Percentiles rank a stretch among this genome's conserved stretches.
These are phyloP conservation scores for Inga leiocalycina DNA, from an alignment of 306 rosid species.

Conservation along the genomic window DNA sequence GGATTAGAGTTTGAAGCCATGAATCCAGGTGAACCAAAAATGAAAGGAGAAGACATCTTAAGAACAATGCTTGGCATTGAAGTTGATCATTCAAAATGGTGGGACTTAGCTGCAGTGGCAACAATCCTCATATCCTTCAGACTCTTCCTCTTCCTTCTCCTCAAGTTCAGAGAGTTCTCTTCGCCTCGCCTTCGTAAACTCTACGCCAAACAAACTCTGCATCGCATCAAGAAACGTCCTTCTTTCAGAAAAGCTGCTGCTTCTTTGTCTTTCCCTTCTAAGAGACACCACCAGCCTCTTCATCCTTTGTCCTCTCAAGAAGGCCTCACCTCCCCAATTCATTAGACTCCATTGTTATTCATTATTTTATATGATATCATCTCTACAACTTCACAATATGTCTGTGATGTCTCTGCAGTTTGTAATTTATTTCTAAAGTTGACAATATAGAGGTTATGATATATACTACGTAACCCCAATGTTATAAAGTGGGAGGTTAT, in stretches of 20 bases:
- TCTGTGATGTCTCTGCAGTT: background rate
- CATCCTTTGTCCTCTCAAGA: conserved; percentile 77
- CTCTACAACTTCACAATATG: background rate
- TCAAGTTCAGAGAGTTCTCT: conserved; percentile 70
- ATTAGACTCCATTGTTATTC: background rate
- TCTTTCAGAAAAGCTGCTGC: conserved; percentile 60
- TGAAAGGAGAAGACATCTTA: conserved; percentile 72
- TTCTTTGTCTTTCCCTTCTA: conserved; percentile 58
- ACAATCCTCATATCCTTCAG: conserved; percentile 55
- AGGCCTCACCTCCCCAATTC: conserved; percentile 79
- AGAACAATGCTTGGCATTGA: conserved; percentile 61
- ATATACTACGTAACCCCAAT: background rate
- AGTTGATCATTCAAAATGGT: conserved; percentile 77
- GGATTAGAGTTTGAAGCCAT: conserved; percentile 72
- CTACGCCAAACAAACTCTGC: conserved; percentile 55
- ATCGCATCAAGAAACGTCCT: conserved; percentile 69
- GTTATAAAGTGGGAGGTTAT: background rate
- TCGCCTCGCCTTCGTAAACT: conserved; percentile 54
- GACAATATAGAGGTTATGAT: background rate
- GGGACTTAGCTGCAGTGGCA: conserved; percentile 76
- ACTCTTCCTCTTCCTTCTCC: conserved; percentile 65
- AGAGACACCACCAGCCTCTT: conserved; percentile 66
- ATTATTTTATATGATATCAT: background rate
- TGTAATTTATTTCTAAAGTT: too few relatives aligned
- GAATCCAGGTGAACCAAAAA: conserved; percentile 55